Base-by-base conservation (phyloP, 495 filamentous ascomycete genomes). In the Bryoglossum gracile region DNA sequence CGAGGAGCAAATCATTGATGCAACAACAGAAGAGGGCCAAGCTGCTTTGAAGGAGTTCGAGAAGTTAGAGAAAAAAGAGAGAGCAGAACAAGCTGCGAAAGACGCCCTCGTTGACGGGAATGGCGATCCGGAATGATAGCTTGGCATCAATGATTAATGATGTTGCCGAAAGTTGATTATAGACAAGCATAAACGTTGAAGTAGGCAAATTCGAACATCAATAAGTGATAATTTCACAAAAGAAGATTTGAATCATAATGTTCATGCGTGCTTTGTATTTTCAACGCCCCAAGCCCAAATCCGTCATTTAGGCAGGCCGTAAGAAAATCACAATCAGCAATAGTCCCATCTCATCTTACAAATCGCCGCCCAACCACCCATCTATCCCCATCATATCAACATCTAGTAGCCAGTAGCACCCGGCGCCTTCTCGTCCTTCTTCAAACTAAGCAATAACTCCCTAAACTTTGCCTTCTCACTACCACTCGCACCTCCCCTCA, bases 401-500 rank as follows among this genome's bases (percentile, higher is more conserved):
- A 5, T 35, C 26, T 64, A 82, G 49, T 76, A 78, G 41, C 84
- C 79, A 36, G 68, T 74, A n/a, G 85, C 86, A 51, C 88, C 90
- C 10, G 90, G 90, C 3, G 90, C 92, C 62, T 91, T 94, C 68
- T 92, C 81, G 61, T 99, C 92, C 73, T 94, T 95, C 70, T 79
- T 81, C 64, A 99, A 68, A 58, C 82, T 88, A 56, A 91, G 63
- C 62, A 99, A 70, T 62, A 99, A 63, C 71, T 97, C 89, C 48
- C 92, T 83, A 75, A 97, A 97, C 50, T 84, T 83, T 64, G 91
- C 86, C 76, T 97, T 99, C 55, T 88, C 89, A 42, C 83, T 91
- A 46, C 89, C 90, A 19, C 76, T 81, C 19, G 83, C 86, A 59
- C 90, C 90, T 48, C 87, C 89, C 60, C 80, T 83, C 36, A 78